phyloP scores from a whole-genome alignment of 2,329 filamentous ascomycete genomes.

The Hawksworthiomyces lignivorus region DNA sequence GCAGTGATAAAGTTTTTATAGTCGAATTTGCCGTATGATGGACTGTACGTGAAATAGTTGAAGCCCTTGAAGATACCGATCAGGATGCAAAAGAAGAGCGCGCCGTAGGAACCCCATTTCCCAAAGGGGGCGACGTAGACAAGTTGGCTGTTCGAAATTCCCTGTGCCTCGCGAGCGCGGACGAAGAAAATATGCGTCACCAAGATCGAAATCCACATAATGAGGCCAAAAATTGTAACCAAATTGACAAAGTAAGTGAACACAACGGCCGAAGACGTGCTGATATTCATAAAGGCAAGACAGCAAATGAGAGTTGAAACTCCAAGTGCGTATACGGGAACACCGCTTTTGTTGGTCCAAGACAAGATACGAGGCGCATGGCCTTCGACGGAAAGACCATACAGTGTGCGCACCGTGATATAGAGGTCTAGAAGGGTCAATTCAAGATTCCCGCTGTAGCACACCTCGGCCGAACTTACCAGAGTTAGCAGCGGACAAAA shows the following conservation, averaged over 20 bases:
- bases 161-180: constrained; percentile 48
- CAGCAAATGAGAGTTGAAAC: constrained; percentile 51
- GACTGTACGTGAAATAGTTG: background rate
- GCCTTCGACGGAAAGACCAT: constrained; percentile 57
- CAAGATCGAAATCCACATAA: constrained; percentile 61
- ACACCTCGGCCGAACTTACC: too few relatives aligned
- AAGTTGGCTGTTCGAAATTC: too few relatives aligned
- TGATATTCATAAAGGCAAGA: constrained; percentile 61
- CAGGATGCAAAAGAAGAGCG: background rate
- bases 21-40: constrained; percentile 19
- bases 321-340: constrained; percentile 54
- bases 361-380: constrained; percentile 55
- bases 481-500: constrained; percentile 70
- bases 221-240: constrained; percentile 18
- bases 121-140: background rate
- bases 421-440: too few relatives aligned
- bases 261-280: constrained; percentile 46
- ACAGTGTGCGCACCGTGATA: constrained; percentile 60
- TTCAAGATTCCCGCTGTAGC: too few relatives aligned
- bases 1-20: constrained; percentile 32
- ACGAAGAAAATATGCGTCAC: constrained; percentile 61
- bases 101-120: background rate
- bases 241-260: constrained; percentile 65
- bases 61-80: background rate
- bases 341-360: constrained; percentile 51